These are phyloP conservation scores for Botrytis galanthina DNA, from an alignment of 2,329 filamentous ascomycete species.

Conservation along the genomic window DNA sequence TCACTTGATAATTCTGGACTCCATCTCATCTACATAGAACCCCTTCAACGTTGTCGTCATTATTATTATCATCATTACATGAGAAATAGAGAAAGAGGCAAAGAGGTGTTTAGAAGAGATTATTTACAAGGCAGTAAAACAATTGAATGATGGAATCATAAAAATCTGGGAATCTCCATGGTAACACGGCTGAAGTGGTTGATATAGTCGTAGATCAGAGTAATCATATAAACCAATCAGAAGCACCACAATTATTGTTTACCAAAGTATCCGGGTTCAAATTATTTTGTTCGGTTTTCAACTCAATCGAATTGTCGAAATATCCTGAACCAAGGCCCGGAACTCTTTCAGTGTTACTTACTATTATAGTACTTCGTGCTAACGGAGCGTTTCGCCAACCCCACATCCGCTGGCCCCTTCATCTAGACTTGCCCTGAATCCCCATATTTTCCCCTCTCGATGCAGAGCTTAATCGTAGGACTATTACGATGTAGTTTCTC, in stretches of 20 bases:
- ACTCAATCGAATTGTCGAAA: neutral
- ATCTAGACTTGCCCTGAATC: neutral
- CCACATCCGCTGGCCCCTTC: neutral
- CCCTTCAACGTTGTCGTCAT: accelerated
- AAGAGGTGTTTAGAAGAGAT: too few relatives aligned
- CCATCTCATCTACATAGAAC: neutral
- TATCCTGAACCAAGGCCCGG: neutral
- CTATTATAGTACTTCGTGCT: neutral
- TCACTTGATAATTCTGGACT: neutral
- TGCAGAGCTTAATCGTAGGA: neutral
- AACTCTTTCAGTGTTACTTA: neutral
- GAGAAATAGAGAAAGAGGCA: neutral
- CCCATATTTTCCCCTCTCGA: neutral
- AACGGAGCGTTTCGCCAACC: neutral
- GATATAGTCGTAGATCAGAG: neutral
- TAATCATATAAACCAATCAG: neutral
- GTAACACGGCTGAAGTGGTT: neutral
- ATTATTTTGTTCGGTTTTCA: neutral
- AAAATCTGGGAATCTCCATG: neutral
- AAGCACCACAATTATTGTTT: neutral
- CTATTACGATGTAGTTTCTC: neutral
- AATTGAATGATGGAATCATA: neutral
- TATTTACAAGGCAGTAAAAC: neutral
- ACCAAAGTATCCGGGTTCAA: neutral
- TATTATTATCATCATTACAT: neutral